phyloP scores from a whole-genome alignment of 192 early-diverging fungal genomes.

The Coemansia sp. region DNA sequence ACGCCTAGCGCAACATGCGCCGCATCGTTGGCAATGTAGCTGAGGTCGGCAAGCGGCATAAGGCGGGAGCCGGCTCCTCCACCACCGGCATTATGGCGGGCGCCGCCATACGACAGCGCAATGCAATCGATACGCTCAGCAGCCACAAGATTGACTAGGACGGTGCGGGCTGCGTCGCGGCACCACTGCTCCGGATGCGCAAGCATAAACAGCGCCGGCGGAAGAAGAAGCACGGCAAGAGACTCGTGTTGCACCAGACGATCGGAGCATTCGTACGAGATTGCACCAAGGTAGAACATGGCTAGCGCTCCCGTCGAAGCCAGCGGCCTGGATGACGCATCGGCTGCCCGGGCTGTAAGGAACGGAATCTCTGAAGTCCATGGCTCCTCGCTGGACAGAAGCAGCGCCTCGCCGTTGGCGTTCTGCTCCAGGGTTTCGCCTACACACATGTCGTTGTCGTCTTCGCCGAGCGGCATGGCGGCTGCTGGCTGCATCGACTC shows the following conservation, averaged over 20 bases:
- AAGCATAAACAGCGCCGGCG: conserved; percentile 35
- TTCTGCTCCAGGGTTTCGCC: conserved; percentile 12
- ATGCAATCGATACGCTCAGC: conserved; percentile 30
- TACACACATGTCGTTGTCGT: background rate
- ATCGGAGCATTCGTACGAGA: conserved; percentile 41
- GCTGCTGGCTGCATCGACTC: conserved; percentile 32
- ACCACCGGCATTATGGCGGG: background rate
- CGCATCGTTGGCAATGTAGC: conserved; percentile 25
- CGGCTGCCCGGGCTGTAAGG: background rate
- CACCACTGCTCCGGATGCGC: conserved; percentile 48
- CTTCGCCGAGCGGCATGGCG: conserved; percentile 15
- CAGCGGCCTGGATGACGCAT: conserved; percentile 6
- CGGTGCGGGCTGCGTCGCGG: conserved; percentile 44
- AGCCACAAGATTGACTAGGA: conserved; percentile 44
- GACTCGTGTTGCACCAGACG: conserved; percentile 16
- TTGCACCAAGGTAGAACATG: conserved; percentile 43
- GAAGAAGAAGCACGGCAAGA: conserved; percentile 21
- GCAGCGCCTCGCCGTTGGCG: conserved; percentile 9
- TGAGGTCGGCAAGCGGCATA: background rate
- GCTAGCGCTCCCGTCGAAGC: conserved; percentile 39
- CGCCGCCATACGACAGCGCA: background rate
- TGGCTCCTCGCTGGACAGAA: conserved; percentile 13
- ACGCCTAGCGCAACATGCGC: conserved; percentile 36
- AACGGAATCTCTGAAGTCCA: conserved; percentile 35
- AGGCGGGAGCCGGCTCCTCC: background rate